Evolutionary conservation across 2,329 filamentous ascomycete species (phyloP).

Genomic region (Apiospora koreana): DNA sequence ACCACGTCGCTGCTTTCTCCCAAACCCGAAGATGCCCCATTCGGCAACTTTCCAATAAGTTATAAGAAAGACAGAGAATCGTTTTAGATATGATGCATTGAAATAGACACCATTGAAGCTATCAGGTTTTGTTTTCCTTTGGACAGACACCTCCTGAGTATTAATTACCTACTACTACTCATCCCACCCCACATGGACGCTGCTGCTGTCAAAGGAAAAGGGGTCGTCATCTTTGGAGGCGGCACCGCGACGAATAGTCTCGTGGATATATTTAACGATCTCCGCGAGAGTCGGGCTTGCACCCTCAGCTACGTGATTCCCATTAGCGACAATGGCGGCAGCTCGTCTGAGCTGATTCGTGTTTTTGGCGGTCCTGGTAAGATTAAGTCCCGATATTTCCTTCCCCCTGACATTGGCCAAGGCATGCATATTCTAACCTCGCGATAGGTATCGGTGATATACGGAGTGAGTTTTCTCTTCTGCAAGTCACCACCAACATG

Average conservation of each 20-base stretch:
- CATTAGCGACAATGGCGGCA: slow-evolving; percentile 94
- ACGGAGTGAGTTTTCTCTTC: slow-evolving; percentile 27
- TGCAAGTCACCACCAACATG: not conserved
- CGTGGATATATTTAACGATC: slow-evolving; percentile 81
- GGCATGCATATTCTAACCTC: not conserved
- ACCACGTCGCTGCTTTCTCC: slow-evolving; percentile 8
- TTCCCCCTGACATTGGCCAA: not conserved
- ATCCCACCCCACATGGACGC: not conserved
- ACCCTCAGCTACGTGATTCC: slow-evolving; percentile 84
- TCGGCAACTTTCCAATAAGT: not conserved
- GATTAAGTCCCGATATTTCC: not conserved
- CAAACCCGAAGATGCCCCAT: not conserved
- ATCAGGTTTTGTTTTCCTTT: not conserved
- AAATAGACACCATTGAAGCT: not conserved
- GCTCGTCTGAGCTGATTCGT: slow-evolving; percentile 88
- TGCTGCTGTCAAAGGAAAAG: slow-evolving; percentile 35
- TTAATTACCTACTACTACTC: not conserved
- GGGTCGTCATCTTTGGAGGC: slow-evolving; percentile 85
- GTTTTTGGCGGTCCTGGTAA: slow-evolving; percentile 91
- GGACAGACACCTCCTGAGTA: no score
- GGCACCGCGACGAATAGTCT: slow-evolving; percentile 93
- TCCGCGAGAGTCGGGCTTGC: slow-evolving; percentile 65
- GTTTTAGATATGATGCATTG: not conserved
- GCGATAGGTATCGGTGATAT: slow-evolving; percentile 34
- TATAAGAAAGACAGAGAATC: not conserved